Base-by-base conservation (phyloP, 1,284 basidiomycete genomes). In the Boletus smithii region DNA sequence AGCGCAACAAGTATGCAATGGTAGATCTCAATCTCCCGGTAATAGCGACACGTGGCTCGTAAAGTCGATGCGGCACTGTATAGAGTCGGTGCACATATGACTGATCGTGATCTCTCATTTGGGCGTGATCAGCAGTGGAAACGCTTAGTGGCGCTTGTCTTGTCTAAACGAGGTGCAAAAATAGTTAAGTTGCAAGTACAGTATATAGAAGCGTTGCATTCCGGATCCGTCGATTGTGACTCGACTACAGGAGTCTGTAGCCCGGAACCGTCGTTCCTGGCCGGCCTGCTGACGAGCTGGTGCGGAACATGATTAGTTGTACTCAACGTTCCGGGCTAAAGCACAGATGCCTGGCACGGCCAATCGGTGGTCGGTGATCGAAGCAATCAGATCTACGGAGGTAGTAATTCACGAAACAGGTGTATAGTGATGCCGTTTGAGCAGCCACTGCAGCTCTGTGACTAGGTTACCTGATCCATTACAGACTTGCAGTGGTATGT, bases 381-480 rank as follows among this genome's bases (percentile, higher is more conserved):
- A 63, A 49, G 57, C 26, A 54, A 53, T 51, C 59, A 49, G 61
- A 61, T 59, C 61, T 48, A 46, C 53, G 53, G 45, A 45, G 26
- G 46, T 49, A 58, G n/a, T n/a, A n/a, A 54, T 50, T 50, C 51
- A 51, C 43, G 51, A 44, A 57, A 60, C 51, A 36, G 53, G 56
- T 35, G 48, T 47, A 46, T 18, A 50, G 26, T 62, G 51, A 68
- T 69, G 67, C 60, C 60, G 58, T 60, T 51, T 50, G 50, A 49
- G 43, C 44, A 61, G 42, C 67, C 63, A 64, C 53, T 54, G 49
- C 58, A 60, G 52, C 46, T 65, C 43, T 58, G 51, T 67, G 63
- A 64, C 62, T 69, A 54, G 62, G 63, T 68, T 67, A 51, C 62
- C 55, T 62, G 60, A 66, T 60, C 42, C 39, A 55, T 51, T 46